Base-by-base conservation (phyloP, 108 stramenopile species). In the Nannochloropsis gaditana region DNA sequence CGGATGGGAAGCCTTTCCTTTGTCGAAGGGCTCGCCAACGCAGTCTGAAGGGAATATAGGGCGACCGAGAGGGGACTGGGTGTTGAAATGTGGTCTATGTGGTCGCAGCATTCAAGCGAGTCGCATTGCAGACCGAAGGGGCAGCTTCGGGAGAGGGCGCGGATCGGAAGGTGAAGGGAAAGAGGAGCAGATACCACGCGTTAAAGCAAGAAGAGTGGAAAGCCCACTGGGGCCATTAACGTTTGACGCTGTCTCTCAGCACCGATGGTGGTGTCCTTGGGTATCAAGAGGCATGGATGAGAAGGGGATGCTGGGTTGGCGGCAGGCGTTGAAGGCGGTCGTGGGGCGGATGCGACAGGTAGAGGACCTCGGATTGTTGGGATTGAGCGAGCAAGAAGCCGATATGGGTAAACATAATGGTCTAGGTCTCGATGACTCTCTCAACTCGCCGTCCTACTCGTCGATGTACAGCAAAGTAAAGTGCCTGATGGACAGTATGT, bases 241-340 rank as follows among this genome's bases (percentile, higher is more conserved):
- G 1, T 73, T 73, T 73, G 59, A 73, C n/a, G 59, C n/a, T n/a
- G n/a, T 73, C 3, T n/a, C 15, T n/a, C 59, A 73, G 59, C 59
- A 73, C n/a, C 59, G 59, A 73, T 73, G 59, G 59, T 73, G 59
- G 59, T 73, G 59, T 73, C 19, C 59, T 15, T 73, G 59, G 59
- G 2, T 73, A n/a, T 73, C 59, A n/a, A 15, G 59, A n/a, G 59
- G 59, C 19, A 15, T 73, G 59, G 59, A 73, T 6, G 59, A 73
- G 59, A 73, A 73, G 59, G 59, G 59, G 19, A 15, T n/a, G 59
- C 59, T n/a, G 59, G 59, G 59, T 4, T 73, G 59, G 59, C 59
- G 59, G 59, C 59, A 6, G 59, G n/a, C 59, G 6, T n/a, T 73
- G 3, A 73, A 73, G 59, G 8, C 59, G 8, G 15, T 73, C 19